A percentile compares a stretch with the other conserved stretches of the same genome.
Conservation (phyloP, 768 basidiomycete species). For the Tulasnella sp. region DNA sequence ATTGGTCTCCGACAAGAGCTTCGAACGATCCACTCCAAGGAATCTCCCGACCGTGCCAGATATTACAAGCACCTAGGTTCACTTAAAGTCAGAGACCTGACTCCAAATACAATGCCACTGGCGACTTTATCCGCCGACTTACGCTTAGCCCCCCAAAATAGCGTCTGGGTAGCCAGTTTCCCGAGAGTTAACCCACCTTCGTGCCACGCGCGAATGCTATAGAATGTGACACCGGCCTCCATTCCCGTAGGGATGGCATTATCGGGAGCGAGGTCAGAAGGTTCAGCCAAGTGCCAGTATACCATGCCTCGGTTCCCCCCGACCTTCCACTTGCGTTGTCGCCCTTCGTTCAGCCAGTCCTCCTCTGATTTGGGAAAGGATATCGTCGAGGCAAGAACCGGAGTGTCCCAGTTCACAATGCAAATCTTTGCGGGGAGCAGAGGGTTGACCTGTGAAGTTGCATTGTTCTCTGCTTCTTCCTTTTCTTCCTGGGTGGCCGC, state of each 20-base stretch:
- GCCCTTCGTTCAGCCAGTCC: not conserved
- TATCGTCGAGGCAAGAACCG: not conserved
- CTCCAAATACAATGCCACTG: not conserved
- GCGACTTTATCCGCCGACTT: not conserved
- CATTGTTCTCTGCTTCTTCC: not conserved
- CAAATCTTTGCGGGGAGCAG: not conserved
- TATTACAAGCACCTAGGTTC: not conserved
- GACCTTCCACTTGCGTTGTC: not conserved
- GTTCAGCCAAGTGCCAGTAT: not conserved
- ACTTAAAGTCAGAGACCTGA: not conserved
- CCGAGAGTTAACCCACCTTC: not conserved
- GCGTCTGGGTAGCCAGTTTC: not conserved
- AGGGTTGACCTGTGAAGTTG: not conserved
- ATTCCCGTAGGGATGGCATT: not conserved
- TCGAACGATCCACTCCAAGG: not conserved
- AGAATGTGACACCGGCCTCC: not conserved
- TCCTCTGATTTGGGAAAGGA: not conserved
- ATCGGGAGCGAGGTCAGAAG: not conserved
- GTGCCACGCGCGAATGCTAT: not conserved
- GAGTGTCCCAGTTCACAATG: not conserved
- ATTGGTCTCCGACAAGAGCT: not conserved
- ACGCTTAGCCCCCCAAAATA: not conserved
- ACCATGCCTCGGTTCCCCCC: not conserved
- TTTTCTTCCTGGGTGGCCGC: too few species aligned
- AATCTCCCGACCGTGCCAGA: not conserved